Conservation (phyloP, 2,329 filamentous ascomycete species). For the Penicillium fuscoglaucum region DNA sequence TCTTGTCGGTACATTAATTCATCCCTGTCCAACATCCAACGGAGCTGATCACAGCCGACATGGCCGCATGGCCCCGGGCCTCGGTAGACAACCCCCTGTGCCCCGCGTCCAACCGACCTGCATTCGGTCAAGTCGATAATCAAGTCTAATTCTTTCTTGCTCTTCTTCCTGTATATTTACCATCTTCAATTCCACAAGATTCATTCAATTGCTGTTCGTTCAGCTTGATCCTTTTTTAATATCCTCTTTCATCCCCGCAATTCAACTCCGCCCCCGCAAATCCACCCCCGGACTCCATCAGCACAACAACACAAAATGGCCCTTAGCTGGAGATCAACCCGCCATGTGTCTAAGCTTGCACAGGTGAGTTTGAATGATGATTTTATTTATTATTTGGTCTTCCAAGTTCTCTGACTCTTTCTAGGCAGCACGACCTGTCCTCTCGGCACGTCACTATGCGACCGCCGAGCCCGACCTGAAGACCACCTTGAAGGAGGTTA, state of each 20-base stretch:
- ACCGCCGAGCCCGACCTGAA: slow-evolving; percentile 86
- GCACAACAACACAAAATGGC: slow-evolving; percentile 28
- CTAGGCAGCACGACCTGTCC: slow-evolving; percentile 25
- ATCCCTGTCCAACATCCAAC: background rate
- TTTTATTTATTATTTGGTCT: background rate
- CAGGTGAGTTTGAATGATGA: slow-evolving; percentile 29
- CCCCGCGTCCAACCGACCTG: slow-evolving; percentile 27
- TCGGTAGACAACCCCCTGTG: slow-evolving; percentile 21
- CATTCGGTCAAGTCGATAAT: slow-evolving; percentile 15
- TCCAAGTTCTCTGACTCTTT: slow-evolving; percentile 1
- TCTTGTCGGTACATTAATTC: background rate
- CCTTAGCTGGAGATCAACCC: slow-evolving; percentile 40
- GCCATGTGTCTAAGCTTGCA: slow-evolving; percentile 40
- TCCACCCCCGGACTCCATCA: slow-evolving; percentile 26
- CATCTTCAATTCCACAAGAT: background rate
- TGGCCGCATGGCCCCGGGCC: slow-evolving; percentile 28
- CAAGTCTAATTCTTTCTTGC: background rate
- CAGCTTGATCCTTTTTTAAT: background rate
- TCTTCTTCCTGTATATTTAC: background rate
- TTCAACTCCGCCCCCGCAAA: slow-evolving; percentile 25
- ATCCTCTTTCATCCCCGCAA: slow-evolving; percentile 14
- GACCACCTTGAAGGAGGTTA: slow-evolving; percentile 75
- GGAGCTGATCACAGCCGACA: background rate
- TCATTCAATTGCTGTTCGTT: slow-evolving; percentile 4
- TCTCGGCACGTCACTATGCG: slow-evolving; percentile 47